Evolutionary conservation across 208 protist species (phyloP).

Genomic region (Trypanosoma rangeli): DNA sequence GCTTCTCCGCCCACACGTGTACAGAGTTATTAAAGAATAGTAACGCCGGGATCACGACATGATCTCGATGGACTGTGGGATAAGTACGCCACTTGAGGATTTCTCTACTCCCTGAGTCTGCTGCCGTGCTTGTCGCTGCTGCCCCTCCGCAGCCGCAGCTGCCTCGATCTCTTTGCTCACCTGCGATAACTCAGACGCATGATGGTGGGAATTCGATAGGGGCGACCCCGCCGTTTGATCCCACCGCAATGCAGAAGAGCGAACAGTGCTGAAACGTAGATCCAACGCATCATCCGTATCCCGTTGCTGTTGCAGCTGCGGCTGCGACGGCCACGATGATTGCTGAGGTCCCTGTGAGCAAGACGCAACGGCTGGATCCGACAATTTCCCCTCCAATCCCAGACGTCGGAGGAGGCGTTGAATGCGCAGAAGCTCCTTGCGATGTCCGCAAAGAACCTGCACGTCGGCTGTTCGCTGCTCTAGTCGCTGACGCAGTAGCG

Average conservation of each 20-base stretch:
- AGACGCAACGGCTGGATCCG: background rate
- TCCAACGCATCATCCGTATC: background rate
- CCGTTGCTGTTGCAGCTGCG: slow-evolving; percentile 3
- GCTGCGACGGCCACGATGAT: background rate
- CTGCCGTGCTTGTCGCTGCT: background rate
- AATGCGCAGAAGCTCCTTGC: slow-evolving; percentile 77
- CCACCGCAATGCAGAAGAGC: background rate
- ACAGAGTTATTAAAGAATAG: background rate
- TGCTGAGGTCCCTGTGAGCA: background rate
- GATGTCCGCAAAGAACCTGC: slow-evolving; percentile 63
- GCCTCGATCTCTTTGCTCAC: background rate
- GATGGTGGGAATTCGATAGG: background rate
- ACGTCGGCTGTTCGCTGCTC: slow-evolving; percentile 58
- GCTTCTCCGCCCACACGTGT: background rate
- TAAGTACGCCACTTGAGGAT: slow-evolving; percentile 5
- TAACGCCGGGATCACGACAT: slow-evolving; percentile 8
- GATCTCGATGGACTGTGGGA: slow-evolving; percentile 19
- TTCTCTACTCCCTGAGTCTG: background rate
- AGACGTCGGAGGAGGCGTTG: slow-evolving; percentile 62
- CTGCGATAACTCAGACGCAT: slow-evolving; percentile 1
- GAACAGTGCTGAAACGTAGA: background rate
- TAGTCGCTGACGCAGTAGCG: slow-evolving; percentile 41
- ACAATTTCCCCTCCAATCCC: slow-evolving; percentile 52
- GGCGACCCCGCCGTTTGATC: background rate
- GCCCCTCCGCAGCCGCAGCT: background rate